phyloP scores from a whole-genome alignment of 768 basidiomycete genomes.

The Lentinula boryana region DNA sequence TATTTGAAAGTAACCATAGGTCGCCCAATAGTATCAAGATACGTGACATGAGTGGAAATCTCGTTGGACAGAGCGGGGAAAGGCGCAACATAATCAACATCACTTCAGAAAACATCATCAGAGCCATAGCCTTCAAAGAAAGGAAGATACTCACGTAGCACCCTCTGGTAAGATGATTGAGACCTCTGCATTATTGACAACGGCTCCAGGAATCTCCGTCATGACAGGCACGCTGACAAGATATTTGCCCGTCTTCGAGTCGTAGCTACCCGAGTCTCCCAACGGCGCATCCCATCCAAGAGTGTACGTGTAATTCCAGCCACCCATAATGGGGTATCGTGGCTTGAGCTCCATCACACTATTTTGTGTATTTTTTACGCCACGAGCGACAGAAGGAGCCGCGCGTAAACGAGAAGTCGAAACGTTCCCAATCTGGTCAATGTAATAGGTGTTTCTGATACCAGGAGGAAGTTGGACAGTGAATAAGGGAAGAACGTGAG shows the following conservation, averaged over 20 bases:
- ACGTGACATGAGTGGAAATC: conserved; percentile 71
- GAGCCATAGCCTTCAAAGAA: not conserved
- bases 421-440: conserved; percentile 92
- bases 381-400: conserved; percentile 53
- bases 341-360: conserved; percentile 81
- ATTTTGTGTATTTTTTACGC: conserved; percentile 39
- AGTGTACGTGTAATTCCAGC: conserved; percentile 97
- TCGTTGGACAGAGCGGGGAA: conserved; percentile 65
- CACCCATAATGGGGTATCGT: conserved; percentile 89
- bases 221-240: conserved; percentile 81
- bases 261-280: conserved; percentile 62
- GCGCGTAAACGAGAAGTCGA: conserved; percentile 85
- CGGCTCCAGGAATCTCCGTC: conserved; percentile 73
- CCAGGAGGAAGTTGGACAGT: conserved; percentile 79
- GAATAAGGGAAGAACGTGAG: conserved; percentile 69
- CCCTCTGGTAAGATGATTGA: conserved; percentile 88
- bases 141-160: conserved; percentile 64
- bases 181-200: conserved; percentile 75
- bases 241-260: conserved; percentile 57
- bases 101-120: conserved; percentile 35
- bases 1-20: conserved; percentile 74
- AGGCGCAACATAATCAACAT: conserved; percentile 70
- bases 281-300: conserved; percentile 91
- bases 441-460: conserved; percentile 80
- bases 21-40: conserved; percentile 88